Base-by-base conservation (phyloP, 345 rosid genomes). In the Populus ilicifolia region DNA sequence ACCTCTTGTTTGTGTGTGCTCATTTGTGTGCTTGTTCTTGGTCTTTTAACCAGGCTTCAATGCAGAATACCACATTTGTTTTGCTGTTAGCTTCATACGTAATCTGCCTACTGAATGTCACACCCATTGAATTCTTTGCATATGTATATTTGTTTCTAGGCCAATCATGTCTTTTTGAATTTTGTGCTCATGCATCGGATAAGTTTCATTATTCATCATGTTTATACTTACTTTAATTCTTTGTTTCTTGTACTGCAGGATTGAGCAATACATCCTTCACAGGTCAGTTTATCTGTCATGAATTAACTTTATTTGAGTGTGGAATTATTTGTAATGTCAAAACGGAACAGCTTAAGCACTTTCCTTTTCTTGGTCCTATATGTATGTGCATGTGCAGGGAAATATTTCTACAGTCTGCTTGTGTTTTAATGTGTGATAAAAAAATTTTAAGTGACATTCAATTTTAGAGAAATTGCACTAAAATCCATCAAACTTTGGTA, bases 251-350 rank as follows among this genome's bases (percentile, higher is more conserved):
- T 35, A 41, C 5, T 87, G 88, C 91, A 93, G 98, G 85, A 77
- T 80, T 93, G 72, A 80, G 86, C 89, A 91, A 93, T 80, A 87
- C 85, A 62, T 89, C 96, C 64, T 83, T 90, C 54, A 59, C 85
- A 61, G 94, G 98, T 93, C 78, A 84, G 90, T 87, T 77, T 54
- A 75, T 50, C 41, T 67, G 39, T 72, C 46, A 36, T 52, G 30
- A 38, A 41, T 33, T 50, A 20, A 30, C 25, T 33, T 44, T 38
- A 52, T 33, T 44, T 41, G 46, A 56, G 11, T 54, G 59, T 33
- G 27, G 48, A 38, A 56, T 77, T 5, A 46, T 33, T 50, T 64
- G 3, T 27, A 2, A 50, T 23, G 48, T 30, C 13, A 71, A 18
- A 36, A 63, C 13, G 11, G 54, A 36, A 35, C 54, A 68, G 18